Percentiles rank a stretch among this genome's conserved stretches.
phyloP scores from a whole-genome alignment of 2,329 filamentous ascomycete genomes.

The Zymoseptoria crescenta region DNA sequence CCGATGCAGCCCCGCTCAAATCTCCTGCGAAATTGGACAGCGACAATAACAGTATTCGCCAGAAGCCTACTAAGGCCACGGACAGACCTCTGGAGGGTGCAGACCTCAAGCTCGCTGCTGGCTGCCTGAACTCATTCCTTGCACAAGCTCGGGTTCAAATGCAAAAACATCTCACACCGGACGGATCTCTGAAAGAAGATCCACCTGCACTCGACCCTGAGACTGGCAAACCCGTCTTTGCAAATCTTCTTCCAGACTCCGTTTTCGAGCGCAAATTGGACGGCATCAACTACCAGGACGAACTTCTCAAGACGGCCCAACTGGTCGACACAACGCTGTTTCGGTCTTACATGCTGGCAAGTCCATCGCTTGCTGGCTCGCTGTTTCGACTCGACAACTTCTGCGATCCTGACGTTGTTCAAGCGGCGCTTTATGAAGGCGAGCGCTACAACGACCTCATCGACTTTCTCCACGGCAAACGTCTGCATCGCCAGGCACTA shows the following conservation, averaged over 20 bases:
- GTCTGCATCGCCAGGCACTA: constrained; percentile 78
- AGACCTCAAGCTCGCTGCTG: constrained; percentile 72
- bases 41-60: constrained; percentile 48
- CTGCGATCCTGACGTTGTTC: constrained; percentile 90
- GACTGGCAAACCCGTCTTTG: constrained; percentile 37
- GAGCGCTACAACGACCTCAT: constrained; percentile 88
- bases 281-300: constrained; percentile 56
- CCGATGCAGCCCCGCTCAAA: constrained; percentile 50
- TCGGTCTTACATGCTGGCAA: constrained; percentile 87
- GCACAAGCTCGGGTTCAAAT: constrained; percentile 69
- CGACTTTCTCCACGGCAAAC: constrained; percentile 96
- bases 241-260: constrained; percentile 30
- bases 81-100: constrained; percentile 63
- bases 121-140: constrained; percentile 78
- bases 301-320: constrained; percentile 67
- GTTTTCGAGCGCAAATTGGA: constrained; percentile 24
- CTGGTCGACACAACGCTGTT: constrained; percentile 93
- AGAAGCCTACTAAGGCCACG: constrained; percentile 33
- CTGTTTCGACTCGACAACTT: constrained; percentile 96
- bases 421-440: constrained; percentile 81
- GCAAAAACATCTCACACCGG: constrained; percentile 52
- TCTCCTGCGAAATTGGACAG: constrained; percentile 51
- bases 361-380: constrained; percentile 74
- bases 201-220: constrained; percentile 38
- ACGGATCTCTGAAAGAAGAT: constrained; percentile 52